Evolutionary conservation across 768 basidiomycete genomes (phyloP).

Genomic region (Leccinum ochraceum): DNA sequence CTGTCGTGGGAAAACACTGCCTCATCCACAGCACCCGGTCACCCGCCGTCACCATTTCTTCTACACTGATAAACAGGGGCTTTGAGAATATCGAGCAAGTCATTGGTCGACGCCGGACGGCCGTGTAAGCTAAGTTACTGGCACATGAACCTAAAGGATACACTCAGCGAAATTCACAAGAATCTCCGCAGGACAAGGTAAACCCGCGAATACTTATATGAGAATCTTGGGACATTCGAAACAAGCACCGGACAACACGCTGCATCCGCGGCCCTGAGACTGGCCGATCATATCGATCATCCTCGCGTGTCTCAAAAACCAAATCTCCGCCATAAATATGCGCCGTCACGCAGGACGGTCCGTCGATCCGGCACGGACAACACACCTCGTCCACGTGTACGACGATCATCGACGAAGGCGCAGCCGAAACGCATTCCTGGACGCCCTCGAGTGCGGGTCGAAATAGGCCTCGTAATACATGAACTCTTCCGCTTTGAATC

Average conservation of each 20-base stretch:
- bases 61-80: no score
- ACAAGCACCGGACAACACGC: no score
- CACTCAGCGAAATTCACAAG: neutral
- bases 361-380: neutral
- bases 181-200: neutral
- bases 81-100: no score
- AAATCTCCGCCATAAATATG: slow-evolving; percentile 1
- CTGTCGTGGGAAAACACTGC: slow-evolving; percentile 12
- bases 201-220: neutral
- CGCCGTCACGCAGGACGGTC: neutral
- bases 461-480: slow-evolving; percentile 67
- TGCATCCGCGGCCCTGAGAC: neutral
- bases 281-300: neutral
- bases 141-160: neutral
- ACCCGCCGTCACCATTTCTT: no score
- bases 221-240: no score
- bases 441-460: slow-evolving; percentile 64
- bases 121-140: no score
- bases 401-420: slow-evolving; percentile 58
- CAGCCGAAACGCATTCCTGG: slow-evolving; percentile 79
- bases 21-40: neutral
- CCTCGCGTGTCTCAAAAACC: no score
- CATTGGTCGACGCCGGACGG: no score
- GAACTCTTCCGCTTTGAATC: no score
- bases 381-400: neutral